Conservation (phyloP, 345 rosid species). For the Salix caprea region DNA sequence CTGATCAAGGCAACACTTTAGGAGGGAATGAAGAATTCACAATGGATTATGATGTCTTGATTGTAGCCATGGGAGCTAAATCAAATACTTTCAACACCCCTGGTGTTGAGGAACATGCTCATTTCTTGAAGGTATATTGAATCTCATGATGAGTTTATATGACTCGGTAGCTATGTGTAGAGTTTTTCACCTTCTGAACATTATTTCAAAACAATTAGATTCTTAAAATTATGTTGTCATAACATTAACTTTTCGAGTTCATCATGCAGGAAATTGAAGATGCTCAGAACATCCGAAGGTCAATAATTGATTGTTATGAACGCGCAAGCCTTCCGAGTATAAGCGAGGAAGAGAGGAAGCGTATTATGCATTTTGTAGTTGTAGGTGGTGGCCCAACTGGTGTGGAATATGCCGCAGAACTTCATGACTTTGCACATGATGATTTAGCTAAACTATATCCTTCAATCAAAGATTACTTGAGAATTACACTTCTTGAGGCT, state of each 20-base stretch:
- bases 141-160: not conserved
- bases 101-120: constrained; percentile 66
- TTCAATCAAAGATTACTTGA: constrained; percentile 35
- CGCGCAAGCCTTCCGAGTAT: constrained; percentile 60
- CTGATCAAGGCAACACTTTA: constrained; percentile 22
- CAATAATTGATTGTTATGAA: constrained; percentile 71
- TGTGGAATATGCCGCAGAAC: constrained; percentile 88
- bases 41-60: constrained; percentile 63
- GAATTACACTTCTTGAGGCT: constrained; percentile 76
- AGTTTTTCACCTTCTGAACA: not conserved
- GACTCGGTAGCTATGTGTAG: not conserved
- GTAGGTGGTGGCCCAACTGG: constrained; percentile 93
- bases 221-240: not conserved
- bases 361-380: constrained; percentile 73
- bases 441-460: constrained; percentile 69
- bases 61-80: constrained; percentile 66
- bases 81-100: constrained; percentile 79
- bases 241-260: not conserved
- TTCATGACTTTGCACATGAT: constrained; percentile 58
- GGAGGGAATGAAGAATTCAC: constrained; percentile 51
- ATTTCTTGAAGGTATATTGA: constrained; percentile 53
- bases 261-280: constrained; percentile 62
- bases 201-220: not conserved
- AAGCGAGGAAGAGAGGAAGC: constrained; percentile 65
- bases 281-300: constrained; percentile 56